These are phyloP conservation scores for Phytophthora niederhauseri DNA, from an alignment of 352 stramenopile genomes.

Conservation along the genomic window DNA sequence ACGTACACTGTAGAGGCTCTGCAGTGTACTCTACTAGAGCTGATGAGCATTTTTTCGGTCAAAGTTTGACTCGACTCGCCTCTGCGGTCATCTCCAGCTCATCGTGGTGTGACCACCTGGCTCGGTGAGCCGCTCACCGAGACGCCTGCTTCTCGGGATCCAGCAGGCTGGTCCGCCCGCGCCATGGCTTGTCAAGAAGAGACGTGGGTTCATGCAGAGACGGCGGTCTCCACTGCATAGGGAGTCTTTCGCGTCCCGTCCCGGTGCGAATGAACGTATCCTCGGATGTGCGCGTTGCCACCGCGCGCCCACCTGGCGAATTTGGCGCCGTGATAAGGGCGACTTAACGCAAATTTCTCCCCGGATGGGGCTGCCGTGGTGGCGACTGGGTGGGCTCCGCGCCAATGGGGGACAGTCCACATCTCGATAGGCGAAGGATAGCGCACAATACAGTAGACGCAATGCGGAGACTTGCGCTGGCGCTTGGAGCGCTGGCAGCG, in stretches of 20 bases:
- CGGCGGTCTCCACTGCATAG: constrained; percentile 14
- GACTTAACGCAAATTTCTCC: constrained; percentile 16
- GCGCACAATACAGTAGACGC: neutral
- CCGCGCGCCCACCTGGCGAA: too few relatives aligned
- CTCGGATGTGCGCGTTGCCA: constrained; percentile 24
- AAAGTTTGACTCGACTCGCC: constrained; percentile 14
- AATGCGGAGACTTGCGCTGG: constrained; percentile 23
- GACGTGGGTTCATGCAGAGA: neutral
- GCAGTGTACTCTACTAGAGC: too few relatives aligned
- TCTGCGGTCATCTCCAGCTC: constrained; percentile 9
- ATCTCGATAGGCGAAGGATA: constrained; percentile 22
- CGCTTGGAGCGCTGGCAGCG: constrained; percentile 4
- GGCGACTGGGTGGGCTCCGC: neutral
- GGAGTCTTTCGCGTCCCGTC: constrained; percentile 24
- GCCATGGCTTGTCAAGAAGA: neutral
- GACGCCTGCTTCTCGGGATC: constrained; percentile 15
- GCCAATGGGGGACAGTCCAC: constrained; percentile 17
- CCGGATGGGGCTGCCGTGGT: constrained; percentile 16
- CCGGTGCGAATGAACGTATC: constrained; percentile 16
- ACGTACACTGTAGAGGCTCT: neutral
- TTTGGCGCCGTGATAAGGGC: constrained; percentile 17
- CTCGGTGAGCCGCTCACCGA: neutral
- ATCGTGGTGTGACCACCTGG: constrained; percentile 14
- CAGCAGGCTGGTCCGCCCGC: constrained; percentile 14
- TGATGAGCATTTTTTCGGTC: constrained; percentile 15